Evolutionary conservation across 2,329 filamentous ascomycete species (phyloP).

Genomic region (Bertia moriformis): DNA sequence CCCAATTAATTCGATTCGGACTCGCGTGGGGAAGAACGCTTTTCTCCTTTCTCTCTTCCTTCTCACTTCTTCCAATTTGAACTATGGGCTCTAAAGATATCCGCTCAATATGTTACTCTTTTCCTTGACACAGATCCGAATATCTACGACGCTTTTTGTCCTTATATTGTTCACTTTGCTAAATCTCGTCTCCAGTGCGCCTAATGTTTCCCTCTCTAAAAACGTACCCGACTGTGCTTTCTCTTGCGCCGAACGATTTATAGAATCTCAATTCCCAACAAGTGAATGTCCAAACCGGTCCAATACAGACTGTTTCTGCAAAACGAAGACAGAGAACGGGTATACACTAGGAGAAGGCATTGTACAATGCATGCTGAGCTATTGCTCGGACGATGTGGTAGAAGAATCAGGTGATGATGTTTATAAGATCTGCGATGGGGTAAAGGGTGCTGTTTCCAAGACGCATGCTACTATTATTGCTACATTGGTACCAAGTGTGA

Average conservation of each 20-base stretch:
- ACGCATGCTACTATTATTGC: background rate
- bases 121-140: too few relatives aligned
- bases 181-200: too few relatives aligned
- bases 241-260: background rate
- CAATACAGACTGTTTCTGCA: background rate
- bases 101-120: too few relatives aligned
- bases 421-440: background rate
- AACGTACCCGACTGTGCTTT: background rate
- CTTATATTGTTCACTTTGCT: too few relatives aligned
- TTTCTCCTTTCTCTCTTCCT: too few relatives aligned
- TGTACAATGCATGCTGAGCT: background rate
- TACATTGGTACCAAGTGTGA: background rate
- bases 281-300: background rate
- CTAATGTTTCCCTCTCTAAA: too few relatives aligned
- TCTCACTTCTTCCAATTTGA: too few relatives aligned
- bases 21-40: too few relatives aligned
- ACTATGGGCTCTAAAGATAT: too few relatives aligned
- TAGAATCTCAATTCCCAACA: background rate
- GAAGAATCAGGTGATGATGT: background rate
- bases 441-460: background rate
- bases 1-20: too few relatives aligned
- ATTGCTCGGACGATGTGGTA: background rate
- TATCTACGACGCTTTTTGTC: too few relatives aligned
- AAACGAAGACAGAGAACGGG: background rate
- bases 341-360: background rate